phyloP scores from a whole-genome alignment of 164 flowering plant species.

The Saururus chinensis region DNA sequence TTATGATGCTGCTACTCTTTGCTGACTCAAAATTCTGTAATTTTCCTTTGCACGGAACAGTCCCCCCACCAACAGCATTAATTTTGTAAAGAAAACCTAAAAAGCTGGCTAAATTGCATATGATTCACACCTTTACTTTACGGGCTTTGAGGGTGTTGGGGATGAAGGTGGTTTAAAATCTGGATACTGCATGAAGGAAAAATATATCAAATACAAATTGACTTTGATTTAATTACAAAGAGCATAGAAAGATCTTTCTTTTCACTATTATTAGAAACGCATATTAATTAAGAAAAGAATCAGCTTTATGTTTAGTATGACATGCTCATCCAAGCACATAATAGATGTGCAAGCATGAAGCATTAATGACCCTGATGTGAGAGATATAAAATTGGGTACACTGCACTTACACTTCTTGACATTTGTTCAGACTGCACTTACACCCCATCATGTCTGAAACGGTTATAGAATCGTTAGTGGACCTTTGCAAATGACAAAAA shows the following conservation, averaged over 20 bases:
- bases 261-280: neutral
- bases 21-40: neutral
- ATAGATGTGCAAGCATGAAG: no score
- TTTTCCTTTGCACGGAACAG: neutral
- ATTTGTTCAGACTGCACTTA: no score
- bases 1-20: neutral
- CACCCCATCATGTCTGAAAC: no score
- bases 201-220: neutral
- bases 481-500: no score
- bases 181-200: constrained; percentile 39
- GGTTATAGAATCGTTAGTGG: no score
- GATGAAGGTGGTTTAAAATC: constrained; percentile 65
- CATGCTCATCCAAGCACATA: no score
- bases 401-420: no score
- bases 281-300: no score
- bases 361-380: no score
- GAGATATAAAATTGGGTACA: no score
- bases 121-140: constrained; percentile 8
- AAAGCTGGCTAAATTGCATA: neutral
- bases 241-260: neutral
- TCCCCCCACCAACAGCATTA: neutral
- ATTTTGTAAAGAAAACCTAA: neutral
- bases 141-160: constrained; percentile 53
- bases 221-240: neutral
- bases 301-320: no score